A percentile compares a stretch with the other conserved stretches of the same genome.
Evolutionary conservation across 176 grass and related monocot genomes (phyloP).

Genomic region (Aegilops sharonensis): DNA sequence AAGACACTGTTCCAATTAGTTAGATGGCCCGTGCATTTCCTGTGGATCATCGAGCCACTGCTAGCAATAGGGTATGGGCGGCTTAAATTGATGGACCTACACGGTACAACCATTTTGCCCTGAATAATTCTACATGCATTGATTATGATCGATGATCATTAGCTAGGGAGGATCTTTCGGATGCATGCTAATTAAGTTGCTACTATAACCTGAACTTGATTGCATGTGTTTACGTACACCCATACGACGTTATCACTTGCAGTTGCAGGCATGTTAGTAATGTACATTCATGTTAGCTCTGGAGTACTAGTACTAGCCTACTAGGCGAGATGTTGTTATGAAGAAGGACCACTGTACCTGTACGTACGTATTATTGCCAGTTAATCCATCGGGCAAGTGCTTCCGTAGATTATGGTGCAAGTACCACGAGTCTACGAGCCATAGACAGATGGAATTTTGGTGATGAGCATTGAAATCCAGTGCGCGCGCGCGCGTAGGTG

Average conservation of each 20-base stretch:
- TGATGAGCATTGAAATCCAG: background rate
- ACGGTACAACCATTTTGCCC: background rate
- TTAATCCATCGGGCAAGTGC: background rate
- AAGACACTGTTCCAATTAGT: conserved; percentile 16
- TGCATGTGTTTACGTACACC: background rate
- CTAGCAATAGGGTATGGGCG: background rate
- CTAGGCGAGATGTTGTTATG: background rate
- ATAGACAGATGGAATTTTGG: background rate
- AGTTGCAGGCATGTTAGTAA: background rate
- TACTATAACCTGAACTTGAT: too few relatives aligned
- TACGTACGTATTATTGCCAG: too few relatives aligned
- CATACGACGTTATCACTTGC: background rate
- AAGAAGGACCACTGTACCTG: background rate
- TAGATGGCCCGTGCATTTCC: conserved; percentile 27
- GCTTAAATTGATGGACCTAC: conserved; percentile 21
- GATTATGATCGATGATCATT: background rate
- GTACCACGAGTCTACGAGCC: background rate
- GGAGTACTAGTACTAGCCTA: too few relatives aligned
- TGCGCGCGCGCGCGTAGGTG: background rate
- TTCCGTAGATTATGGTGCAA: background rate
- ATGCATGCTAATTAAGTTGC: background rate
- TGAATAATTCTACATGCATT: conserved; percentile 35
- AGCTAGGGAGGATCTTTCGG: background rate
- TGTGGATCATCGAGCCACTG: conserved; percentile 14
- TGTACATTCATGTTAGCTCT: too few relatives aligned